phyloP scores from a whole-genome alignment of 345 rosid species.

The Eucalyptus pauciflora region DNA sequence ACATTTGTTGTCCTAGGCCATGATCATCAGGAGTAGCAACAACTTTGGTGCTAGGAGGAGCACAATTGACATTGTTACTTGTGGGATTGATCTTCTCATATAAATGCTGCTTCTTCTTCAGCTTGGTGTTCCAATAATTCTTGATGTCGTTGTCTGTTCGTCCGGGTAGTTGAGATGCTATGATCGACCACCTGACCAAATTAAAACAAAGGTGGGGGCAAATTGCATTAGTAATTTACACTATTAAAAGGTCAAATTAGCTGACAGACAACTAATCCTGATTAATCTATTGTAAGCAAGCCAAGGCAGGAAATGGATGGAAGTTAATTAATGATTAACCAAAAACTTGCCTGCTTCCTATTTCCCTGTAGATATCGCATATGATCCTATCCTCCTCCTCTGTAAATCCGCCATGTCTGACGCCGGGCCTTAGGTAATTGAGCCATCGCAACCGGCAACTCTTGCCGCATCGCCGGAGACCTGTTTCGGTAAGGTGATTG shows the following conservation, averaged over 20 bases:
- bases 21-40: background rate
- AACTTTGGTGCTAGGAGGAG: background rate
- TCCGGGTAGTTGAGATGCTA: slow-evolving; percentile 45
- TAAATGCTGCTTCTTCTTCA: slow-evolving; percentile 37
- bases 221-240: background rate
- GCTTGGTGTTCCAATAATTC: slow-evolving; percentile 55
- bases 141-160: slow-evolving; percentile 62
- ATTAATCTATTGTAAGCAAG: background rate
- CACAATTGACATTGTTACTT: background rate
- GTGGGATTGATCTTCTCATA: slow-evolving; percentile 9
- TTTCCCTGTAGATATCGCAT: slow-evolving; percentile 27
- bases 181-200: slow-evolving; percentile 39
- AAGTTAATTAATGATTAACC: background rate
- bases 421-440: slow-evolving; percentile 48
- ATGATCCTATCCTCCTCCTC: slow-evolving; percentile 43
- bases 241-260: background rate
- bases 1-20: background rate
- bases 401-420: slow-evolving; percentile 54
- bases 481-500: background rate
- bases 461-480: slow-evolving; percentile 45
- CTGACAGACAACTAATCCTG: background rate
- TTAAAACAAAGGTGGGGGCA: background rate
- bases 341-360: slow-evolving; percentile 41
- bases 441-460: slow-evolving; percentile 60
- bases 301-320: background rate